A percentile compares a stretch with the other conserved stretches of the same genome.
phyloP scores from a whole-genome alignment of 495 filamentous ascomycete species.

The Podospora appendiculata region DNA sequence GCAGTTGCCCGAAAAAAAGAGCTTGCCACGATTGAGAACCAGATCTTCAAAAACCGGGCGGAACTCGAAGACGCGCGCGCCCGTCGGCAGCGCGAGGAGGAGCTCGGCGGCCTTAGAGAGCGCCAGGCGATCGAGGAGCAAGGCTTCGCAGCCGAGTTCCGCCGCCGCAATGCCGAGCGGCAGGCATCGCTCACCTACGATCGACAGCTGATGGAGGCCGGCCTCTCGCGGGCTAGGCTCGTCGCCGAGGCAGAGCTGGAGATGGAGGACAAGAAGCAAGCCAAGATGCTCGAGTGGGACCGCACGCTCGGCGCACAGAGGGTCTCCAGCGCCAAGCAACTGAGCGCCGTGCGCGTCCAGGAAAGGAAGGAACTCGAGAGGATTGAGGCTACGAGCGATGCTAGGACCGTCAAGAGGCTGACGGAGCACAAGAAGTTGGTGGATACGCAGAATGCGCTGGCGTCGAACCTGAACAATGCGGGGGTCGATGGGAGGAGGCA shows the following conservation, averaged over 20 bases:
- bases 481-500: slow-evolving; percentile 27
- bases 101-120: slow-evolving; percentile 22
- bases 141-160: slow-evolving; percentile 15
- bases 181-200: slow-evolving; percentile 29
- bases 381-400: slow-evolving; percentile 29
- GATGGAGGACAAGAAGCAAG: slow-evolving; percentile 26
- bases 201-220: slow-evolving; percentile 29
- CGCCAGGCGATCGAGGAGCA: slow-evolving; percentile 21
- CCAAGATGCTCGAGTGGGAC: slow-evolving; percentile 30
- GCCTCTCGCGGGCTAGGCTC: slow-evolving; percentile 26
- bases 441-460: slow-evolving; percentile 35
- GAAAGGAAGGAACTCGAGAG: slow-evolving; percentile 36
- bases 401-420: slow-evolving; percentile 24
- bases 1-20: slow-evolving; percentile 33
- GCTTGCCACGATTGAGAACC: slow-evolving; percentile 32
- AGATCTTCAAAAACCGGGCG: slow-evolving; percentile 34
- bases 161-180: slow-evolving; percentile 16
- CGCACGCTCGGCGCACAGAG: slow-evolving; percentile 22
- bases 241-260: slow-evolving; percentile 33
- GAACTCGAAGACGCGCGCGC: slow-evolving; percentile 37
- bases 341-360: slow-evolving; percentile 30
- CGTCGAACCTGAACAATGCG: slow-evolving; percentile 25
- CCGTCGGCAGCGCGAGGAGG: slow-evolving; percentile 28
- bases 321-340: slow-evolving; percentile 26
- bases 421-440: slow-evolving; percentile 39